Base-by-base conservation (phyloP, 345 rosid genomes). In the Cardiospermum halicacabum region DNA sequence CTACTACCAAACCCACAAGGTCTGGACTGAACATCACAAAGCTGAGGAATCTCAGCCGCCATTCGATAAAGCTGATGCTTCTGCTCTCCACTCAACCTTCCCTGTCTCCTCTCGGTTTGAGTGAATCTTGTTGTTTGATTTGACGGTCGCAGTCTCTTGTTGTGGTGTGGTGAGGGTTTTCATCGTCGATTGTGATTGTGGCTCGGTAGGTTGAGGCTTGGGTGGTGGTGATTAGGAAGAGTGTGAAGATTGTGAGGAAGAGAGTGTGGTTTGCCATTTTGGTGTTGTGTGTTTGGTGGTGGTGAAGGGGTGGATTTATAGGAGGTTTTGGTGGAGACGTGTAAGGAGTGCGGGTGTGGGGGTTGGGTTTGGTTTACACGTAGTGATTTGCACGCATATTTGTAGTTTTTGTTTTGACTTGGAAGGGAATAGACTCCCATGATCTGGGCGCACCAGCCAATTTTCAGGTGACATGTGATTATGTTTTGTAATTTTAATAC, bases 191-290 rank as follows among this genome's bases (percentile, higher is more conserved):
- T 51, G 54, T 51, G 28, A 75, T 45, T 8, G 60, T 64, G 24
- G 76, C 67, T 7, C 69, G 69, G 69, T 70, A 71, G 60, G 68
- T 69, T 72, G 75, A 58, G 59, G 74, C 78, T 36, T 72, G 53
- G n/a, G n/a, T n/a, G 34, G 71, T 73, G 5, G 65, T 53, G 47
- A 77, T 48, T 62, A 77, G 56, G 22, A 72, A 24, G 55, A 67
- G 64, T 10, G 66, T 43, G 34, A 76, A 58, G 60, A 53, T n/a
- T 10, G 73, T 70, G 10, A 65, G 21, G 5, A 64, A 40, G 66
- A 74, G 59, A 11, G 59, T n/a, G 32, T 70, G 49, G 64, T 72
- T 78, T 5, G 62, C 76, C 80, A 78, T 75, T n/a, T n/a, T n/a
- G 8, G 53, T 28, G 59, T 16, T 28, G 9, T 21, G 18, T 2